Base-by-base conservation (phyloP, 805 yeast genomes). In the Saccharomycopsis sp. region DNA sequence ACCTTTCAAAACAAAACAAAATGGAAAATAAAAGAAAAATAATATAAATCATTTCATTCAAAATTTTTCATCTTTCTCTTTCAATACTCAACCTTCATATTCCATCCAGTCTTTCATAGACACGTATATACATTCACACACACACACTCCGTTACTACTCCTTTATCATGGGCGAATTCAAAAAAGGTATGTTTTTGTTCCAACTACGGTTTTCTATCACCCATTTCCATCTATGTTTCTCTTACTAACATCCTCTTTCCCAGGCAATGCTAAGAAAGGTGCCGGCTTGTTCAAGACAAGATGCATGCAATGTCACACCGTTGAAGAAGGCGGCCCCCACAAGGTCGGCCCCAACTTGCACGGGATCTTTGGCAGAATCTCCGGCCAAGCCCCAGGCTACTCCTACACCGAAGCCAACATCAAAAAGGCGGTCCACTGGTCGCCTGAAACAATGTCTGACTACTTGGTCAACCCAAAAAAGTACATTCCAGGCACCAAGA, bases 401-500 rank as follows among this genome's bases (percentile, higher is more conserved):
- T 80, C 95, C 39, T 92, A 85, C 79, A 87, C 97, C 45, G 98
- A 92, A 55, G 97, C 98, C 64, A 89, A 89, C 85, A 84, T 85
- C 77, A 81, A 80, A 73, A 87, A 87, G 71, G 94, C 87, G 62
- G 94, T 92, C 50, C 56, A 57, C 47, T 92, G 98, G 98, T 56
- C 60, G 53, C 87, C 78, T 61, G 87, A 87, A 63, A 75, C 86
- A 65, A 76, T 92, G 82, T 74, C 81, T 57, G 95, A 84, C 67
- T 92, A 92, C 81, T 78, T 92, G 68, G 94, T 83, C 71, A 92
- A 92, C 84, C 98, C 98, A 73, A 92, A 92, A 94, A 92, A 92
- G 75, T 92, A 87, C 76, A 87, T 92, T 57, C 98, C 98, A 64
- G 98, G 98, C 68, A 92, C 97, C 74, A 92, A 92, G 83, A 92